These are phyloP conservation scores for Massariosphaeria phaeospora DNA, from an alignment of 495 filamentous ascomycete species.

Conservation along the genomic window DNA sequence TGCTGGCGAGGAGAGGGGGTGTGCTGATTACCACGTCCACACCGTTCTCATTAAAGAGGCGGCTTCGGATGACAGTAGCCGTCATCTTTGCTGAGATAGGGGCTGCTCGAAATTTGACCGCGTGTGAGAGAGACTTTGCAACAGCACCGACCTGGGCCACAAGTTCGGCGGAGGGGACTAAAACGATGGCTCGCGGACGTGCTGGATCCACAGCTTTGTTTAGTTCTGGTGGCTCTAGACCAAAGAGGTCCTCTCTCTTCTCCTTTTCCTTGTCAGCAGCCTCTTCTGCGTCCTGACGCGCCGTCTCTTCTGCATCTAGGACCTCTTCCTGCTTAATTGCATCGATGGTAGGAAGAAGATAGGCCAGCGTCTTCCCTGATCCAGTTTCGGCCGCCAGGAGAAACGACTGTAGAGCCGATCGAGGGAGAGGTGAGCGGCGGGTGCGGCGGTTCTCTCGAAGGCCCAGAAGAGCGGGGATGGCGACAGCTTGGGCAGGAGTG, in stretches of 20 bases:
- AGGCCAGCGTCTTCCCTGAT: slow-evolving; percentile 93
- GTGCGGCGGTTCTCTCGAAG: slow-evolving; percentile 33
- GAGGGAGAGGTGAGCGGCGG: slow-evolving; percentile 37
- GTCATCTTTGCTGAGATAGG: slow-evolving; percentile 71
- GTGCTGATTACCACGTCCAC: slow-evolving; percentile 85
- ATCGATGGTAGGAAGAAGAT: slow-evolving; percentile 76
- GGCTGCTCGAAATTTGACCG: slow-evolving; percentile 73
- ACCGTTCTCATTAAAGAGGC: slow-evolving; percentile 72
- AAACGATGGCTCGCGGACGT: slow-evolving; percentile 74
- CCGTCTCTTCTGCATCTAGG: slow-evolving; percentile 51
- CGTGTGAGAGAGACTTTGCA: slow-evolving; percentile 74
- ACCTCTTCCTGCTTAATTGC: slow-evolving; percentile 72
- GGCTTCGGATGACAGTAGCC: slow-evolving; percentile 74
- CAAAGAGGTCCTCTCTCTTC: slow-evolving; percentile 46
- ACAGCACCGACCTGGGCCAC: slow-evolving; percentile 79
- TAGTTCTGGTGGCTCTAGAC: slow-evolving; percentile 52
- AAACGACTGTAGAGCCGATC: slow-evolving; percentile 60
- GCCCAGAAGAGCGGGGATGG: slow-evolving; percentile 73
- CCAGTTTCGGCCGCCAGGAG: slow-evolving; percentile 94
- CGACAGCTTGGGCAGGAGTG: slow-evolving; percentile 82
- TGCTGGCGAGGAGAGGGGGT: slow-evolving; percentile 78
- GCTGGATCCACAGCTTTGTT: slow-evolving; percentile 66
- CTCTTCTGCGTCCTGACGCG: slow-evolving; percentile 42
- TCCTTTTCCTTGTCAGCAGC: slow-evolving; percentile 48
- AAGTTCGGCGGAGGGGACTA: slow-evolving; percentile 91